Conservation (phyloP, 2,329 filamentous ascomycete species). For the Ceratocystis diversiconidia region DNA sequence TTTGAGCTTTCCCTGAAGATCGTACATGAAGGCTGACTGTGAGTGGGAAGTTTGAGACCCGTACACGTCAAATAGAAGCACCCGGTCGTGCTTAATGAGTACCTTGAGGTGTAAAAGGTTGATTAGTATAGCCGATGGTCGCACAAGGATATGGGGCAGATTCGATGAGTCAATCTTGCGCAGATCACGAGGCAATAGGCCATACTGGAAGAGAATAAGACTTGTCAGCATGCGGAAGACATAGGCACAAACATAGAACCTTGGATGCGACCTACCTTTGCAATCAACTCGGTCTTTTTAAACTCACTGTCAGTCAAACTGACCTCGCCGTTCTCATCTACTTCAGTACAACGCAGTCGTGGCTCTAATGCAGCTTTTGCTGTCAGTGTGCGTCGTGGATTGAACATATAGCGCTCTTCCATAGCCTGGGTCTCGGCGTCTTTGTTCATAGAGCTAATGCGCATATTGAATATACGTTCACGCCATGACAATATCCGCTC, state of each 20-base stretch:
- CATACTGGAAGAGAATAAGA: constrained; percentile 45
- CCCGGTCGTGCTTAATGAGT: constrained; percentile 84
- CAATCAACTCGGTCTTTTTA: constrained; percentile 93
- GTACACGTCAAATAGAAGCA: constrained; percentile 91
- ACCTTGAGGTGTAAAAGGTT: constrained; percentile 94
- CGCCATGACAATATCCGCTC: constrained; percentile 17
- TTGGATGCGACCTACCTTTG: constrained; percentile 46
- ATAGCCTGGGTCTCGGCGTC: constrained; percentile 11
- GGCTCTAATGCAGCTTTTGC: constrained; percentile 72
- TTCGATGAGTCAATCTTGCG: constrained; percentile 96
- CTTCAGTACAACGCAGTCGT: constrained; percentile 81
- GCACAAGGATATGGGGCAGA: constrained; percentile 86
- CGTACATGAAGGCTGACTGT: constrained; percentile 95
- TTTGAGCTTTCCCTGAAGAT: constrained; percentile 79
- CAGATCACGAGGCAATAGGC: constrained; percentile 80
- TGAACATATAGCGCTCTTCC: constrained; percentile 17
- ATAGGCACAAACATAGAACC: not conserved
- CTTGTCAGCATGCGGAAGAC: constrained; percentile 19
- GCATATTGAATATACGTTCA: constrained; percentile 16
- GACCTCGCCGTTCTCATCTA: constrained; percentile 82
- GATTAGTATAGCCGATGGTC: constrained; percentile 82
- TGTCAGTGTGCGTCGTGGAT: constrained; percentile 36
- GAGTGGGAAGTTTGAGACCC: constrained; percentile 89
- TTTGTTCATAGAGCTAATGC: constrained; percentile 16
- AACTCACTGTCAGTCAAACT: constrained; percentile 91